These are phyloP conservation scores for Zygosaccharomyces pseudobailii DNA, from an alignment of 1,139 yeast genomes.

Conservation along the genomic window DNA sequence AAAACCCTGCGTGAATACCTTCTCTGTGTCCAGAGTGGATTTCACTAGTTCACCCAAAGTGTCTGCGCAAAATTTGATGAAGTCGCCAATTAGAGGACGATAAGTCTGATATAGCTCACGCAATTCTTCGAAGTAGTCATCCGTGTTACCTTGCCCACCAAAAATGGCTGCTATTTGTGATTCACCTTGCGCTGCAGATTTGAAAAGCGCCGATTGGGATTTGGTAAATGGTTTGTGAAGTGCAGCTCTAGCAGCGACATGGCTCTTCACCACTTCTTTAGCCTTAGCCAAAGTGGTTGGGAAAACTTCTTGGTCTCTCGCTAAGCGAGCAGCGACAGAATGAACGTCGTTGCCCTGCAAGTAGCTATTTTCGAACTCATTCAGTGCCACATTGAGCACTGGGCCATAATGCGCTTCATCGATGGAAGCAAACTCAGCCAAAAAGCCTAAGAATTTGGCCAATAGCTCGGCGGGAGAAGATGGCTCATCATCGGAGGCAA, in stretches of 20 bases:
- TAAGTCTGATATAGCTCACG: conserved; percentile 78
- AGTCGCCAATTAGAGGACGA: conserved; percentile 67
- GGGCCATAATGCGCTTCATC: conserved; percentile 51
- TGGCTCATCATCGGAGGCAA: conserved; percentile 86
- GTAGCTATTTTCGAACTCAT: conserved; percentile 80
- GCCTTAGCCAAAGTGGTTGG: conserved; percentile 70
- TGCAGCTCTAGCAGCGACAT: conserved; percentile 51
- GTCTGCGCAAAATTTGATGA: conserved; percentile 63
- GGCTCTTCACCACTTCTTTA: conserved; percentile 69
- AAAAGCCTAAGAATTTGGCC: conserved; percentile 78
- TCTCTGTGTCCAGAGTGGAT: conserved; percentile 72
- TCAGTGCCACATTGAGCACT: conserved; percentile 62
- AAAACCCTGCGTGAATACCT: conserved; percentile 90
- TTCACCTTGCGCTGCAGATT: conserved; percentile 52
- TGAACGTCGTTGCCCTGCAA: conserved; percentile 78
- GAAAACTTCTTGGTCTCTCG: conserved; percentile 43
- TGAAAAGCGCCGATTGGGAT: conserved; percentile 60
- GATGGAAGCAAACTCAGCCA: conserved; percentile 54
- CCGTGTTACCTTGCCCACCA: conserved; percentile 99
- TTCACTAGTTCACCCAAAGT: conserved; percentile 66
- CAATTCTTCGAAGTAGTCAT: conserved; percentile 94
- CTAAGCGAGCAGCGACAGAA: conserved; percentile 72
- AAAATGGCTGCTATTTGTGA: conserved; percentile 78
- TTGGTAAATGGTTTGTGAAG: conserved; percentile 46
- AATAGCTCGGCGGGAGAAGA: conserved; percentile 81